A percentile compares a stretch with the other conserved stretches of the same genome.
Evolutionary conservation across 257 asterid genomes (phyloP).

Genomic region (Solanum chmielewskii): DNA sequence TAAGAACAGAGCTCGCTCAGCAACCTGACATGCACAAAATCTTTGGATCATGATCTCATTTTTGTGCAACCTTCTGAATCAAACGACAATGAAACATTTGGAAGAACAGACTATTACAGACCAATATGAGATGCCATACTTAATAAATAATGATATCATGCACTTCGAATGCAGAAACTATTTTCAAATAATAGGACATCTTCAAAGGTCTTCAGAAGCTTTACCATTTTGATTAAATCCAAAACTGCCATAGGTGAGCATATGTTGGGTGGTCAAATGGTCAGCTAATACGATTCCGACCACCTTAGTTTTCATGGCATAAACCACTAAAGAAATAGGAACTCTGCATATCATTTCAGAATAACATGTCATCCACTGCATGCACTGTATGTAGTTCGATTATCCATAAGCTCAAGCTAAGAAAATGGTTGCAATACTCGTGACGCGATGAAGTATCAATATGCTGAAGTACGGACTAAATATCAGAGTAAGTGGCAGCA

Average conservation of each 20-base stretch:
- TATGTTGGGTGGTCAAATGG: not conserved
- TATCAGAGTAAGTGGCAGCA: not conserved
- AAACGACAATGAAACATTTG: not conserved
- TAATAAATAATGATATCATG: not conserved
- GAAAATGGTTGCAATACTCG: not conserved
- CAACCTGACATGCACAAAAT: constrained; percentile 45
- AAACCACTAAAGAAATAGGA: not conserved
- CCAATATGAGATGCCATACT: not conserved
- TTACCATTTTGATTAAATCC: not conserved
- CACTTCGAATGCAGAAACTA: not conserved
- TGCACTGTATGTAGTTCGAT: not conserved
- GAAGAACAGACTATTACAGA: not conserved
- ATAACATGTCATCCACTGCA: not conserved
- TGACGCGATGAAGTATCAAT: not conserved
- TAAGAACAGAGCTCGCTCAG: constrained; percentile 86
- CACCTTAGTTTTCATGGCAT: not conserved
- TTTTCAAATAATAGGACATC: not conserved
- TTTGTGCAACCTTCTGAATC: not conserved
- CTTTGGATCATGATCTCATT: not conserved
- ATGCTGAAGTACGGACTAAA: not conserved
- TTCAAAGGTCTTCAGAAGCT: not conserved
- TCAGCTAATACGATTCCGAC: not conserved
- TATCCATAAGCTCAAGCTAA: not conserved
- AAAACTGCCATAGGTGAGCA: not conserved
- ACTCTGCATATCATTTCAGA: not conserved